Percentiles rank a stretch among this genome's conserved stretches.
Conservation (phyloP, 2,329 filamentous ascomycete species). For the Apiospora koreana region DNA sequence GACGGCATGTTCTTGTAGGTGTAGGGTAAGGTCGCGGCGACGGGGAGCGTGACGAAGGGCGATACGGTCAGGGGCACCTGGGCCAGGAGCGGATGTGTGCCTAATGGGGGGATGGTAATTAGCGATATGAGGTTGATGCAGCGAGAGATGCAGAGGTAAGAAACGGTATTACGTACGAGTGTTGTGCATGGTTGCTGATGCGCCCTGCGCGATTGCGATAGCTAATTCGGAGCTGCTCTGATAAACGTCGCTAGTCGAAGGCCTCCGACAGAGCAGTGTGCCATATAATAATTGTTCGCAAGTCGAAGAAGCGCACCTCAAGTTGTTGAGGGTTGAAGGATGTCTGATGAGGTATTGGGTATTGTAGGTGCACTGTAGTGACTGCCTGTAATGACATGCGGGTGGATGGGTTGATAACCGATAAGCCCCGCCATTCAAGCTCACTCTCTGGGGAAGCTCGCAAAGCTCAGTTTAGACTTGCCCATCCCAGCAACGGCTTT, state of each 20-base stretch:
- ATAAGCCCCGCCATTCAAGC: conserved; percentile 18
- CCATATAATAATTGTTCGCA: background rate
- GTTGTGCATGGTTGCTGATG: conserved; percentile 38
- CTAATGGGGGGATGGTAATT: conserved; percentile 40
- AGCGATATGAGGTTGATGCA: background rate
- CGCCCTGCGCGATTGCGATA: background rate
- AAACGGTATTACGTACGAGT: conserved; percentile 31
- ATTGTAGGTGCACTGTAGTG: background rate
- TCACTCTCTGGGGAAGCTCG: background rate
- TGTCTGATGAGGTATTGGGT: background rate
- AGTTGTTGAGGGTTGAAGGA: background rate
- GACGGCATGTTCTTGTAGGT: conserved; percentile 91
- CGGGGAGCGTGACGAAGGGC: conserved; percentile 88
- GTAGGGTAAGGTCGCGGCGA: conserved; percentile 89
- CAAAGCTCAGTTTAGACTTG: background rate
- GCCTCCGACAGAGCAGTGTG: background rate
- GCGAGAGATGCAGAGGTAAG: background rate
- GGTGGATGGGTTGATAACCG: conserved; percentile 9
- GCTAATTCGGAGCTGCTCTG: background rate
- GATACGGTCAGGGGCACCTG: conserved; percentile 94
- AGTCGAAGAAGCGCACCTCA: background rate
- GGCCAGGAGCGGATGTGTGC: conserved; percentile 82
- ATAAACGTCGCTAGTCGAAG: background rate
- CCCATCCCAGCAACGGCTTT: background rate
- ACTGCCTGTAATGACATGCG: background rate